phyloP scores from a whole-genome alignment of 495 filamentous ascomycete species.

The Penicillium canescens region DNA sequence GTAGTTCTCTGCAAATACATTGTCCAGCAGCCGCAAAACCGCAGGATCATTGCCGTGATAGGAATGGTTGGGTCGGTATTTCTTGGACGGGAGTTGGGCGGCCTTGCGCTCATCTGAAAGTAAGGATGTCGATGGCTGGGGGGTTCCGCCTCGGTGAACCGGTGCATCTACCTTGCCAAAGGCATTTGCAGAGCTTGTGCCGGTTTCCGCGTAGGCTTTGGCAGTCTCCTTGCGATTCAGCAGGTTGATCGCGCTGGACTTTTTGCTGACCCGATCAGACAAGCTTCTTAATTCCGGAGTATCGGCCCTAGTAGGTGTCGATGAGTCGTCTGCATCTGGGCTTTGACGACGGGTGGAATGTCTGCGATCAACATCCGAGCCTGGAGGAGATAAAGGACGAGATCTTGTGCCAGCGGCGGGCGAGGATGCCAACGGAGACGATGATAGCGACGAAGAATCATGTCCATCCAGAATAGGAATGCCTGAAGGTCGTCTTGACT shows the following conservation, averaged over 20 bases:
- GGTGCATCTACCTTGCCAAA: slow-evolving; percentile 84
- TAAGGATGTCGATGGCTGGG: slow-evolving; percentile 32
- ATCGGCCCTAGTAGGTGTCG: slow-evolving; percentile 38
- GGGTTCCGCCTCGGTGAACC: slow-evolving; percentile 41
- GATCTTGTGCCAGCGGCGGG: slow-evolving; percentile 38
- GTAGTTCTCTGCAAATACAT: slow-evolving; percentile 87
- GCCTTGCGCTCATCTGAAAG: slow-evolving; percentile 31
- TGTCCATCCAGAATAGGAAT: slow-evolving; percentile 22
- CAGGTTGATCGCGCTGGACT: slow-evolving; percentile 79
- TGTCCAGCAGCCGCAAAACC: slow-evolving; percentile 81
- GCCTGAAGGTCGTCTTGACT: slow-evolving; percentile 30
- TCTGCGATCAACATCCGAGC: slow-evolving; percentile 34
- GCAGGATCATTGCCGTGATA: slow-evolving; percentile 89
- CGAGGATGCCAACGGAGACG: slow-evolving; percentile 42
- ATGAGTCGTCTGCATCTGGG: slow-evolving; percentile 36
- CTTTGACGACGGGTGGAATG: slow-evolving; percentile 26
- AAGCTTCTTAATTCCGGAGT: slow-evolving; percentile 30
- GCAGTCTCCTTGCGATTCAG: slow-evolving; percentile 73
- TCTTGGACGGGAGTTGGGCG: slow-evolving; percentile 22
- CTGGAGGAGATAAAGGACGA: slow-evolving; percentile 41
- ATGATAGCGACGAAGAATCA: slow-evolving; percentile 26
- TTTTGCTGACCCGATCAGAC: slow-evolving; percentile 49
- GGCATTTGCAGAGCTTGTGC: slow-evolving; percentile 76
- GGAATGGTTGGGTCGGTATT: slow-evolving; percentile 58
- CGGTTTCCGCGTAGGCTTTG: slow-evolving; percentile 82